phyloP scores from a whole-genome alignment of 2,329 filamentous ascomycete genomes.

The Epichloe coenophiala region DNA sequence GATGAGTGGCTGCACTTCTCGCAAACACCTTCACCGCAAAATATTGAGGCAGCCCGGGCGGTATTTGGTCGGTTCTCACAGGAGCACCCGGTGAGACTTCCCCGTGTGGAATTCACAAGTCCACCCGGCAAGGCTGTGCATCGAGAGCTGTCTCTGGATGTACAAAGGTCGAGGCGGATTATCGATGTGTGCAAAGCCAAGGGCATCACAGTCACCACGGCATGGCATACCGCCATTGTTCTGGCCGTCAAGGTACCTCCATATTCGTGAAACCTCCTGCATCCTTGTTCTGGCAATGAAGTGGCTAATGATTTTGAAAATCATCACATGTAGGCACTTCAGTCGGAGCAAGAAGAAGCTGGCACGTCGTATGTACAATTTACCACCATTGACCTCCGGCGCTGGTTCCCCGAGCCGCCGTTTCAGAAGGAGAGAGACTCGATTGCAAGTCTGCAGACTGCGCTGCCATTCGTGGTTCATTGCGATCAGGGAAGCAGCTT shows the following conservation, averaged over 20 bases:
- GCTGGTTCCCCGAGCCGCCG: not conserved
- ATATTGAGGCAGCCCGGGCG: not conserved
- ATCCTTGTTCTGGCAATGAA: too few relatives aligned
- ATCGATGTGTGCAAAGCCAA: too few relatives aligned
- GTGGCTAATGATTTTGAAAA: too few relatives aligned
- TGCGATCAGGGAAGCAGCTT: not conserved
- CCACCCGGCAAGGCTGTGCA: not conserved
- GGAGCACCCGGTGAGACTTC: not conserved
- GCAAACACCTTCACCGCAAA: not conserved
- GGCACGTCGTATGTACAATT: too few relatives aligned
- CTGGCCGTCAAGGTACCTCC: too few relatives aligned
- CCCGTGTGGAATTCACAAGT: not conserved
- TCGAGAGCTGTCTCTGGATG: not conserved
- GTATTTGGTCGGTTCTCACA: not conserved
- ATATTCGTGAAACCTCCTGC: too few relatives aligned
- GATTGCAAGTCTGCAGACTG: not conserved
- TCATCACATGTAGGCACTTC: too few relatives aligned
- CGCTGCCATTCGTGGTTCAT: not conserved
- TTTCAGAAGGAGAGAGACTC: not conserved
- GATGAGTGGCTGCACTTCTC: not conserved
- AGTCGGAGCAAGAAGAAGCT: too few relatives aligned
- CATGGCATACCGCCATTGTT: too few relatives aligned
- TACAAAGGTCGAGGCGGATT: too few relatives aligned
- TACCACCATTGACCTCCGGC: not conserved
- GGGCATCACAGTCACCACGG: too few relatives aligned